A percentile compares a stretch with the other conserved stretches of the same genome.
phyloP scores from a whole-genome alignment of 2,329 filamentous ascomycete genomes.

The Aureobasidium melanogenum region DNA sequence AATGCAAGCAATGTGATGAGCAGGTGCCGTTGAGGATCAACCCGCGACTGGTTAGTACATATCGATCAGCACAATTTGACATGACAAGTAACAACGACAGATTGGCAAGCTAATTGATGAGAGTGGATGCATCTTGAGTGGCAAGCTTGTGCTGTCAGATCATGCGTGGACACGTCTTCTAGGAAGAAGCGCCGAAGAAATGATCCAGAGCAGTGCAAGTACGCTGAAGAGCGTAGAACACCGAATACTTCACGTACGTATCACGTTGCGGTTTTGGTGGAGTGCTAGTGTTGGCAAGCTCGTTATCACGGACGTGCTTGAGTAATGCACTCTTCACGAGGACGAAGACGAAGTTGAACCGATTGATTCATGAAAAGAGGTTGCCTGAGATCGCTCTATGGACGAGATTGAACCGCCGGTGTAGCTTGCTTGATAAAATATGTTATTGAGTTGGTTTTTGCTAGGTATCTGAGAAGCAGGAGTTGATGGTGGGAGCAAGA shows the following conservation, averaged over 20 bases:
- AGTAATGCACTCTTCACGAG: background rate
- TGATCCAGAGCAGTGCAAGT: conserved; percentile 32
- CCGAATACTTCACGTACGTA: conserved; percentile 41
- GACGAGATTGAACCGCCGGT: background rate
- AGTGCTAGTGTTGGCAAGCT: conserved; percentile 31
- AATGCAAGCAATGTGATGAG: conserved; percentile 35
- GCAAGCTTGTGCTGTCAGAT: conserved; percentile 46
- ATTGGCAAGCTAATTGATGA: conserved; percentile 43
- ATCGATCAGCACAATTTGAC: background rate
- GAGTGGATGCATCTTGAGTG: conserved; percentile 43
- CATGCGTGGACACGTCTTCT: conserved; percentile 45
- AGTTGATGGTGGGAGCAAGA: no score
- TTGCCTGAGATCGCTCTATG: background rate
- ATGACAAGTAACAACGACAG: conserved; percentile 16
- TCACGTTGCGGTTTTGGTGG: conserved; percentile 50
- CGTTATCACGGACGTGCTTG: conserved; percentile 23
- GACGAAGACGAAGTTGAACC: background rate
- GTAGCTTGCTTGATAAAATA: background rate
- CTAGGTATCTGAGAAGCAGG: background rate
- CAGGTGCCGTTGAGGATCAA: conserved; percentile 31
- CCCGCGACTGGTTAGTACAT: conserved; percentile 29
- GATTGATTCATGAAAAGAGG: background rate
- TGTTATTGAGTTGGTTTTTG: background rate
- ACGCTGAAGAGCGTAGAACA: conserved; percentile 43
- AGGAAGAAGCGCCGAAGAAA: conserved; percentile 34